Evolutionary conservation across 1,284 basidiomycete species (phyloP), one percentile per base, ranked within the genome.

Genomic region (Puccinia triticina): DNA sequence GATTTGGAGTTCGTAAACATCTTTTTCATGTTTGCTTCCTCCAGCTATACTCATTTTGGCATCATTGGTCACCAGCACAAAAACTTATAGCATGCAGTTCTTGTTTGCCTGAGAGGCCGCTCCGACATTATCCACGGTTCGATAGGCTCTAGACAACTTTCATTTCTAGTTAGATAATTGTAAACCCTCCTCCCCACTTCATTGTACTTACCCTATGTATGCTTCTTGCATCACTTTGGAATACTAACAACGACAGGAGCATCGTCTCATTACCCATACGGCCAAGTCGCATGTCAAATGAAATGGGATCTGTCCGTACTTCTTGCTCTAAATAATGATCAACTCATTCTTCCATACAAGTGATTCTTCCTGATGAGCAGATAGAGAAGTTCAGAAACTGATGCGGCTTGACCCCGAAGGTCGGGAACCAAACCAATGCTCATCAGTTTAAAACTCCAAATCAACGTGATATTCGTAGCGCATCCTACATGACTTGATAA

Each of bases 81-180:
- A 79, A 34, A 79, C 77, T n/a, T 79, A 79, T 71, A 79, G 77
- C 50, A 79, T 79, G 77, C 77, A 79, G 37, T 79, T 79, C 50
- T 50, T 79, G 34, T 79, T 79, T 71, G 77, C 77, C 23, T 79
- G 26, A 79, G 29, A 7, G 18, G 32, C 29, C 16, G 32, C 59
- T 34, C 32, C 29, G 14, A 32, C 29, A 34, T 61, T 34, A 10
- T 12, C 18, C 48, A 18, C 48, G 48, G 11, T 18, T 21, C 48
- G 18, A 14, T 10, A 21, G 18, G 18, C 48, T 50, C 14, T 21
- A 7, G 18, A 21, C 48, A 21, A 59, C 1, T 59, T 59, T 12
- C 57, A 59, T 29, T 29, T 59, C 57, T 5, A 16, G 57, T 37
- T 21, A 16, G 18, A 34, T 18, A 34, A 18, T 12, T 61, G 59